These are phyloP conservation scores for Tylopilus intermedius DNA, from an alignment of 768 basidiomycete genomes.

Conservation along the genomic window DNA sequence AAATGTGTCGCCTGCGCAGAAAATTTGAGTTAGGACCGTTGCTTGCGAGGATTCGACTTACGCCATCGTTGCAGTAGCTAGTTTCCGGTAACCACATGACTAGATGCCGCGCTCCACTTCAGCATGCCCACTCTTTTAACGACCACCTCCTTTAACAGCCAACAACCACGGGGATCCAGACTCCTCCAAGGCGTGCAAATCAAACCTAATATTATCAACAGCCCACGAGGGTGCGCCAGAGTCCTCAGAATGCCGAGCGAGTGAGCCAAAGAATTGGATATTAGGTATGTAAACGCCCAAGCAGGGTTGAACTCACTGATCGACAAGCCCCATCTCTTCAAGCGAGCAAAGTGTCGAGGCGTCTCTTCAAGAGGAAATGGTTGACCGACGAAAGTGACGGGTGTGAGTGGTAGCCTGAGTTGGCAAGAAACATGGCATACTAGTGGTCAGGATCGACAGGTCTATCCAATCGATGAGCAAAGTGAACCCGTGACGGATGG, in stretches of 20 bases:
- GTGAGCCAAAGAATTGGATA: conserved; percentile 43
- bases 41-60: conserved; percentile 33
- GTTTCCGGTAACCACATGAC: conserved; percentile 92
- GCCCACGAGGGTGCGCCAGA: conserved; percentile 98
- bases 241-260: conserved; percentile 89
- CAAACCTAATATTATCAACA: conserved; percentile 60
- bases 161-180: conserved; percentile 83
- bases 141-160: conserved; percentile 61
- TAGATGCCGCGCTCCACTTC: conserved; percentile 81
- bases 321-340: conserved; percentile 83
- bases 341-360: conserved; percentile 40
- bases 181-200: conserved; percentile 72
- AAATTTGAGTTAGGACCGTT: conserved; percentile 39
- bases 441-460: conserved; percentile 61
- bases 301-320: conserved; percentile 53
- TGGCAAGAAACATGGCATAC: conserved; percentile 54
- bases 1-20: conserved; percentile 90
- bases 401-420: conserved; percentile 34
- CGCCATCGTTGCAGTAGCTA: conserved; percentile 87
- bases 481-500: conserved; percentile 19
- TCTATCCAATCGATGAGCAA: conserved; percentile 33
- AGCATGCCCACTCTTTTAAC: conserved; percentile 43
- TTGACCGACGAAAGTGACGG: conserved; percentile 80
- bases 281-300: neutral
- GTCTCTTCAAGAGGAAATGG: conserved; percentile 92